Conservation (phyloP, 179 eudicot genomes). For the Spergularia azorica region DNA sequence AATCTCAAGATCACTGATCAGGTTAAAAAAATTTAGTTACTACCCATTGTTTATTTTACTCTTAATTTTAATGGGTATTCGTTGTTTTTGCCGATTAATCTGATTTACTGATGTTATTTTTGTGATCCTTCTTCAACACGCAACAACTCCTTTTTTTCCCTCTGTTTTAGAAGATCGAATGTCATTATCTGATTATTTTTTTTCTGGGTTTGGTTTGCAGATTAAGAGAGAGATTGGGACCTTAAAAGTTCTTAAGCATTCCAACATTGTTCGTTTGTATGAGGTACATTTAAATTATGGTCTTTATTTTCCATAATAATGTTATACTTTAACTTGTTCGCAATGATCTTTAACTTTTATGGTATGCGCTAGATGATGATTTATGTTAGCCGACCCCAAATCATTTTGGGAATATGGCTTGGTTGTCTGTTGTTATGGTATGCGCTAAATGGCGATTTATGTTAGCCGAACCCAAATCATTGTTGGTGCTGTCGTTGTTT, state of each 20-base stretch:
- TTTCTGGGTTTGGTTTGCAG: constrained; percentile 36
- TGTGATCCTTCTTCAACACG: not conserved
- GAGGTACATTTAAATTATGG: constrained; percentile 49
- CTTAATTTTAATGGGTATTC: constrained; percentile 6
- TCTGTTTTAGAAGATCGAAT: too few species aligned
- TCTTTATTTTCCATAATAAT: not conserved
- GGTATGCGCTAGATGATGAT: too few species aligned
- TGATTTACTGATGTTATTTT: not conserved
- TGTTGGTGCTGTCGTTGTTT: too few species aligned
- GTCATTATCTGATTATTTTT: too few species aligned
- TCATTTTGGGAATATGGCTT: too few species aligned
- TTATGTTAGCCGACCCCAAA: too few species aligned
- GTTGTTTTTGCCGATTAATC: not conserved
- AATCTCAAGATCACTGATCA: constrained; percentile 81
- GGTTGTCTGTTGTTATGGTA: too few species aligned
- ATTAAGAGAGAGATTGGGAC: constrained; percentile 93
- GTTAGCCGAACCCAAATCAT: too few species aligned
- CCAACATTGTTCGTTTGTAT: constrained; percentile 79
- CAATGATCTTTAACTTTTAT: too few species aligned
- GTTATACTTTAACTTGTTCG: too few species aligned
- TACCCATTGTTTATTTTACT: not conserved
- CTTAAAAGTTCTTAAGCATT: constrained; percentile 84
- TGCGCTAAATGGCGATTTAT: too few species aligned
- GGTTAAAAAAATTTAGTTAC: constrained; percentile 28
- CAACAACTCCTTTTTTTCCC: too few species aligned